These are phyloP conservation scores for Solanum pinnatisectum DNA, from an alignment of 257 asterid genomes.

Conservation along the genomic window DNA sequence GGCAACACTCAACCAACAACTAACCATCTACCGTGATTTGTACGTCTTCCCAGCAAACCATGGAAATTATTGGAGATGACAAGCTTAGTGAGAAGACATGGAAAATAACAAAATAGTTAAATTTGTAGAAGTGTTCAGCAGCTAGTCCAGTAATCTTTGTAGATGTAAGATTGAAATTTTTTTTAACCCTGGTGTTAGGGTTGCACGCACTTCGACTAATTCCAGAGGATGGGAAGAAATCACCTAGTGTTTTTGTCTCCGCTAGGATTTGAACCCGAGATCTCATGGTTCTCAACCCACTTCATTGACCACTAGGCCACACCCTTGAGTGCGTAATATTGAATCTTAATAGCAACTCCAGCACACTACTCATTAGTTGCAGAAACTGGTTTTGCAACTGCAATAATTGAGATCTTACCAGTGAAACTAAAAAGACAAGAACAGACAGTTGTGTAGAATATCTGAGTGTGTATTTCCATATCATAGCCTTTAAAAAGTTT, in stretches of 20 bases:
- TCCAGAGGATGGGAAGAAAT: not conserved
- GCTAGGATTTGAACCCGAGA: not conserved
- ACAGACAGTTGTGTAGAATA: slow-evolving; percentile 90
- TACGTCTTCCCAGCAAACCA: not conserved
- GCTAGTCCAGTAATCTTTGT: not conserved
- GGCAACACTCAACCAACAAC: not conserved
- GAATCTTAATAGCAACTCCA: not conserved
- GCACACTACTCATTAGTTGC: not conserved
- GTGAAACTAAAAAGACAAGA: slow-evolving; percentile 88
- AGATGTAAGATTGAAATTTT: not conserved
- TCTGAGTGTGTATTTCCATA: slow-evolving; percentile 97
- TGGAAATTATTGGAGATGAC: not conserved
- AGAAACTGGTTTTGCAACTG: not conserved
- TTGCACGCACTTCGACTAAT: not conserved
- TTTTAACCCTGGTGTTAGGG: not conserved
- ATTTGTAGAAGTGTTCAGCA: not conserved
- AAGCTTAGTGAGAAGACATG: not conserved
- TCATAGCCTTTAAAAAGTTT: slow-evolving; percentile 94
- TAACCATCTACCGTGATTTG: not conserved
- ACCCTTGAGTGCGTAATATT: not conserved
- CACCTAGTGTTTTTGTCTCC: not conserved
- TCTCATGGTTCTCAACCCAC: not conserved
- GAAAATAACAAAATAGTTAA: not conserved
- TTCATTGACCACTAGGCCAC: not conserved
- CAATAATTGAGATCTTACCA: slow-evolving; percentile 37